These are phyloP conservation scores for Rhizoclosmatium sp. DNA, from an alignment of 192 early-diverging fungal genomes.

Conservation along the genomic window DNA sequence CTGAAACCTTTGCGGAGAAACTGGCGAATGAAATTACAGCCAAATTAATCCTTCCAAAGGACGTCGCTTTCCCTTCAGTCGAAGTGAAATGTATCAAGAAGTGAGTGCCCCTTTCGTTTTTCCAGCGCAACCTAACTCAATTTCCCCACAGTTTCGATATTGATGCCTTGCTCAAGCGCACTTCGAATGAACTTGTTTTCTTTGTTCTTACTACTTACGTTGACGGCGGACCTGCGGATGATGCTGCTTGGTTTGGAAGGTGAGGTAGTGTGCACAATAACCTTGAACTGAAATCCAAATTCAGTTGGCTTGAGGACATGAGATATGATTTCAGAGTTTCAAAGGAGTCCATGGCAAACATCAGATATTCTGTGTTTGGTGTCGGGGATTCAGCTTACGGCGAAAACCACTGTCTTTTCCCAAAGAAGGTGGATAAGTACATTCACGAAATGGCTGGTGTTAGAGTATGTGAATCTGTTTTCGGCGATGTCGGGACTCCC, in stretches of 20 bases:
- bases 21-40: background rate
- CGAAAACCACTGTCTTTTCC: slow-evolving; percentile 64
- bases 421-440: slow-evolving; percentile 66
- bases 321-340: slow-evolving; percentile 69
- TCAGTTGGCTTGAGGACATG: slow-evolving; percentile 31
- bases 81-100: slow-evolving; percentile 21
- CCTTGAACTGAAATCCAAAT: background rate
- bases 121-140: background rate
- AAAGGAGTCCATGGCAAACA: slow-evolving; percentile 54
- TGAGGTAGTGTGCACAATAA: background rate
- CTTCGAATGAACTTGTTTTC: slow-evolving; percentile 60
- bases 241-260: slow-evolving; percentile 62
- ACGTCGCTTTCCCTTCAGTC: background rate
- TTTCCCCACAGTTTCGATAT: slow-evolving; percentile 12
- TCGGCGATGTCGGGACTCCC: slow-evolving; percentile 47
- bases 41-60: background rate
- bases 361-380: slow-evolving; percentile 75
- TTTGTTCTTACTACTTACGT: slow-evolving; percentile 74
- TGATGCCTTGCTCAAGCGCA: slow-evolving; percentile 53
- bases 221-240: slow-evolving; percentile 71
- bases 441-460: slow-evolving; percentile 67
- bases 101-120: background rate
- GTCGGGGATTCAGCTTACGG: slow-evolving; percentile 75
- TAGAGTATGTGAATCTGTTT: slow-evolving; percentile 51
- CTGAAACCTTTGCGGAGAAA: slow-evolving; percentile 34